Evolutionary conservation across 768 basidiomycete genomes (phyloP), one percentile per base, ranked within the genome.

Genomic region (Zangia roseola): DNA sequence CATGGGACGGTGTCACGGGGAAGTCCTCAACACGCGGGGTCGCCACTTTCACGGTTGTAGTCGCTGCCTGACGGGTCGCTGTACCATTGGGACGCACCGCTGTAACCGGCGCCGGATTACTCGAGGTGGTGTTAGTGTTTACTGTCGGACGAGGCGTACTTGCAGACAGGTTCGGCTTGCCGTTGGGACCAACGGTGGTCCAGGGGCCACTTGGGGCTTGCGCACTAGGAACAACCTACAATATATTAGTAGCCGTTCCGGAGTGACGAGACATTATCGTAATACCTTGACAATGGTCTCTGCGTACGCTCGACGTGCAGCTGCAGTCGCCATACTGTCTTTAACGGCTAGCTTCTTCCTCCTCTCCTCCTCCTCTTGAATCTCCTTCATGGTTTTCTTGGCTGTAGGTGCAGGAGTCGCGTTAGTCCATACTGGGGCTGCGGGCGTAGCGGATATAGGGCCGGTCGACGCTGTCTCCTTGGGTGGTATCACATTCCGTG

Each of bases 301-400:
- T 5, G 89, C 90, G 60, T 94, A 88, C 5, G 77, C 86, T 44
- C 90, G 76, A 62, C 86, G 81, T 8, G 80, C 74, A 33, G 78
- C 77, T 19, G 78, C 73, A 12, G 80, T 71, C 9, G 77, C 77
- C 45, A 74, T 73, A 45, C 76, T 82, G 54, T 88, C 83, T 65
- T 84, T 86, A 7, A 72, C 69, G 1, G 75, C 75, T 24, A 71
- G 58, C 68, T 84, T 88, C 75, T 92, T 94, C 53, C 87, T 79
- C 54, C 74, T 80, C 69, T 95, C 92, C 63, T 99, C 97, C 60
- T 99, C 97, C 69, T 98, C 95, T 63, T 95, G 91, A 34, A 99
- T 99, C 73, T 99, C 94, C 74, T 95, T 97, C 86, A 99, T 86
- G 2, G 91, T 90, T 77, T 93, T 97, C 76, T 92, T 94, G 7